Base-by-base conservation (phyloP, 139 green algal genomes). In the Trebouxia sp. region DNA sequence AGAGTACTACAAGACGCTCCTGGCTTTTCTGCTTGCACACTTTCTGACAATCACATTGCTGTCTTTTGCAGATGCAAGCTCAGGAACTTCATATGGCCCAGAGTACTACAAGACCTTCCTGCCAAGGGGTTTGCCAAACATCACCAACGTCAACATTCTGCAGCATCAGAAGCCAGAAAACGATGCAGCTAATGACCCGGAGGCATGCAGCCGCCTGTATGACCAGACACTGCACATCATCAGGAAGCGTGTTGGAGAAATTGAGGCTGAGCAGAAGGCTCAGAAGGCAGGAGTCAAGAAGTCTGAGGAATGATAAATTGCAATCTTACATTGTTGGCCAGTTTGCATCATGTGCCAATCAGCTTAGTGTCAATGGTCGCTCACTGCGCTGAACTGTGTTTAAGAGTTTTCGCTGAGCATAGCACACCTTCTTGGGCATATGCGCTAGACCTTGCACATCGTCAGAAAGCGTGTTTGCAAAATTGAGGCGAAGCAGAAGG, bases 1-100 rank as follows among this genome's bases (percentile, higher is more conserved):
- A n/a, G n/a, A n/a, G n/a, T n/a, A n/a, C n/a, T n/a, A n/a, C n/a
- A n/a, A n/a, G n/a, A n/a, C n/a, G n/a, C n/a, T n/a, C n/a, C n/a
- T n/a, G n/a, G n/a, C n/a, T n/a, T n/a, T n/a, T n/a, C n/a, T n/a
- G n/a, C n/a, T n/a, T n/a, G n/a, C n/a, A n/a, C n/a, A n/a, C n/a
- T n/a, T n/a, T n/a, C n/a, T n/a, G n/a, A n/a, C n/a, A n/a, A n/a
- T n/a, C n/a, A n/a, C n/a, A n/a, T n/a, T n/a, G n/a, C n/a, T n/a
- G n/a, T n/a, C n/a, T n/a, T n/a, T n/a, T 72, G 62, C 62, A 72
- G 62, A 72, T 45, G 15, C 32, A 72, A 72, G 62, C 62, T 45
- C 32, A 42, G 62, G 62, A 22, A 35, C 37, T 2, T 72, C 62
- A 30, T 72, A 72, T 45, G 62, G 62, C 1, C 62, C 62, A 1